Percentiles rank a stretch among this genome's conserved stretches.
Evolutionary conservation across 139 green algal genomes (phyloP).

Genomic region (Ettlia oleoabundans): DNA sequence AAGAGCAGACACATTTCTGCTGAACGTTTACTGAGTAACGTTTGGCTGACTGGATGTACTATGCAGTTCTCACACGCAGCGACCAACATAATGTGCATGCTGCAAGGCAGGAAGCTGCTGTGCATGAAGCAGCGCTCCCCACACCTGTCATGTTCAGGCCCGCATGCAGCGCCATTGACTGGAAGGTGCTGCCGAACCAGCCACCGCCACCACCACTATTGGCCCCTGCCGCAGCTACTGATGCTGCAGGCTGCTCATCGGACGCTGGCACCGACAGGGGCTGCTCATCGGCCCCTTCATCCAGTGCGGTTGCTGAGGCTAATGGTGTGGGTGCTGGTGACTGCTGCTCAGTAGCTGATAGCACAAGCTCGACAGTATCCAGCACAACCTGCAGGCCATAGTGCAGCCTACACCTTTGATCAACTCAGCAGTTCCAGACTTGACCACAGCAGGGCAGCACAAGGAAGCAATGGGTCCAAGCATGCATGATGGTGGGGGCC

Average conservation of each 20-base stretch:
- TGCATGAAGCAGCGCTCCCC: too few relatives aligned
- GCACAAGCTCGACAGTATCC: slow-evolving; percentile 61
- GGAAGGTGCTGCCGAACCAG: slow-evolving; percentile 44
- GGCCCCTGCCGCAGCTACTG: neutral
- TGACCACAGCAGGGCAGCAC: too few relatives aligned
- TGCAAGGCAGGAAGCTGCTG: too few relatives aligned
- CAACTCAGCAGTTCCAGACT: too few relatives aligned
- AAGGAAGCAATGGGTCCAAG: too few relatives aligned
- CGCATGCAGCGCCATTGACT: slow-evolving; percentile 47
- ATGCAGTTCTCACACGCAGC: too few relatives aligned
- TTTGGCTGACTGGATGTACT: too few relatives aligned
- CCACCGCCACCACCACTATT: neutral
- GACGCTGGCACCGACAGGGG: neutral
- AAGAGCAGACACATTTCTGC: neutral
- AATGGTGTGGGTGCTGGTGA: neutral
- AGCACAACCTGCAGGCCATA: slow-evolving; percentile 57
- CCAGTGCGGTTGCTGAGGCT: neutral
- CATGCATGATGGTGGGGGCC: too few relatives aligned
- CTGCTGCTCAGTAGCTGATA: slow-evolving; percentile 11
- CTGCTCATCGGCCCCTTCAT: neutral
- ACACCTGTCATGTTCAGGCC: slow-evolving; percentile 47
- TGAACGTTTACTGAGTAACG: too few relatives aligned
- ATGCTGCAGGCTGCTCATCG: neutral
- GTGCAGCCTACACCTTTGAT: too few relatives aligned
- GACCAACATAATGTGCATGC: too few relatives aligned